These are phyloP conservation scores for Nakataea oryzae DNA, from an alignment of 2,329 filamentous ascomycete genomes.

Conservation along the genomic window DNA sequence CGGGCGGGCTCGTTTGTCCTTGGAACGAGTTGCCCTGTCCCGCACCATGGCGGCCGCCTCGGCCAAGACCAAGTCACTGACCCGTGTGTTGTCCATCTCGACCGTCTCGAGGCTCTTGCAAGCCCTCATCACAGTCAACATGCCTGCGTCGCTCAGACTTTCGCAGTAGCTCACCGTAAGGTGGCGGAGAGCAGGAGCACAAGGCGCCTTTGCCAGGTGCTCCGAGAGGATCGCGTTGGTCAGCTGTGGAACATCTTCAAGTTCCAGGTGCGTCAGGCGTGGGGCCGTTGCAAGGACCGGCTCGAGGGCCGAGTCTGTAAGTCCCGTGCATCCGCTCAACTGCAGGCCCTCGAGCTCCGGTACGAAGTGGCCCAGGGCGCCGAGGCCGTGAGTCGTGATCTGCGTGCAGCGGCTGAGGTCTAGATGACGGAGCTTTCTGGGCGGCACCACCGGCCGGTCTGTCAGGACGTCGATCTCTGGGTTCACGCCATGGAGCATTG, in stretches of 20 bases:
- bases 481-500: slow-evolving; percentile 65
- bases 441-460: slow-evolving; percentile 62
- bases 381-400: slow-evolving; percentile 65
- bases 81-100: slow-evolving; percentile 87
- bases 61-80: slow-evolving; percentile 75
- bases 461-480: slow-evolving; percentile 76
- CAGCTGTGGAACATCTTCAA: slow-evolving; percentile 73
- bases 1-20: slow-evolving; percentile 28
- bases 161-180: slow-evolving; percentile 88
- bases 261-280: slow-evolving; percentile 71
- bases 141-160: slow-evolving; percentile 68
- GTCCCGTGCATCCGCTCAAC: slow-evolving; percentile 62
- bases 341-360: slow-evolving; percentile 76
- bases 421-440: slow-evolving; percentile 70
- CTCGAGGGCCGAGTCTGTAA: slow-evolving; percentile 65
- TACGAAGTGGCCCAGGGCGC: slow-evolving; percentile 60
- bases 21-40: slow-evolving; percentile 41
- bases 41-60: slow-evolving; percentile 78
- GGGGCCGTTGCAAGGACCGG: slow-evolving; percentile 66
- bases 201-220: slow-evolving; percentile 66
- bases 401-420: slow-evolving; percentile 71
- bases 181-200: slow-evolving; percentile 61
- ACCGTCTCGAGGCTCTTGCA: slow-evolving; percentile 61
- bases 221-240: slow-evolving; percentile 65
- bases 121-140: slow-evolving; percentile 70